Conservation (phyloP, 2,329 filamentous ascomycete species). For the Gnomoniopsis sp. region DNA sequence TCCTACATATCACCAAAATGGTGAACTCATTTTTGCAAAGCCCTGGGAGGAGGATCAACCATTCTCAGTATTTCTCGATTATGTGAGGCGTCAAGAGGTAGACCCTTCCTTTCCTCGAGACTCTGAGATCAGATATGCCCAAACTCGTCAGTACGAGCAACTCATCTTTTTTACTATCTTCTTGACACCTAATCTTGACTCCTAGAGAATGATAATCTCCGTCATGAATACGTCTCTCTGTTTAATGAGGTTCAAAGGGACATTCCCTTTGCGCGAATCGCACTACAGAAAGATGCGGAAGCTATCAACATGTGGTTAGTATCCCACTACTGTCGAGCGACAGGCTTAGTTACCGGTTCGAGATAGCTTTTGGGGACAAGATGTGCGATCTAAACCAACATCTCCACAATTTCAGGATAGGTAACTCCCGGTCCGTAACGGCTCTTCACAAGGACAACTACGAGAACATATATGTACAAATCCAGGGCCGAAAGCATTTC, state of each 20-base stretch:
- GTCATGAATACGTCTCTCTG: slow-evolving; percentile 65
- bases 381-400: background rate
- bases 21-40: slow-evolving; percentile 60
- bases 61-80: slow-evolving; percentile 61
- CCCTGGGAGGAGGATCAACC: slow-evolving; percentile 64
- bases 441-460: slow-evolving; percentile 80
- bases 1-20: slow-evolving; percentile 38
- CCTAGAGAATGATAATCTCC: slow-evolving; percentile 76
- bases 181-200: background rate
- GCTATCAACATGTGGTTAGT: slow-evolving; percentile 69
- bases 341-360: background rate
- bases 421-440: slow-evolving; percentile 66
- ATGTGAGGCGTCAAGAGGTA: slow-evolving; percentile 56
- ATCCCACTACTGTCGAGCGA: background rate
- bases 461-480: slow-evolving; percentile 79
- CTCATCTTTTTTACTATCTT: background rate
- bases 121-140: slow-evolving; percentile 64
- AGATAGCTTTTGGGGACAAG: background rate
- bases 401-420: slow-evolving; percentile 47
- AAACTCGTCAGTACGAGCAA: slow-evolving; percentile 57
- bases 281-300: slow-evolving; percentile 63
- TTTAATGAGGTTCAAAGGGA: slow-evolving; percentile 59
- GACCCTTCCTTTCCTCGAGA: slow-evolving; percentile 25
- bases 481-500: slow-evolving; percentile 72
- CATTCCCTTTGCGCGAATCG: slow-evolving; percentile 71